phyloP scores from a whole-genome alignment of 768 basidiomycete genomes.

The Pisolithus sp. region DNA sequence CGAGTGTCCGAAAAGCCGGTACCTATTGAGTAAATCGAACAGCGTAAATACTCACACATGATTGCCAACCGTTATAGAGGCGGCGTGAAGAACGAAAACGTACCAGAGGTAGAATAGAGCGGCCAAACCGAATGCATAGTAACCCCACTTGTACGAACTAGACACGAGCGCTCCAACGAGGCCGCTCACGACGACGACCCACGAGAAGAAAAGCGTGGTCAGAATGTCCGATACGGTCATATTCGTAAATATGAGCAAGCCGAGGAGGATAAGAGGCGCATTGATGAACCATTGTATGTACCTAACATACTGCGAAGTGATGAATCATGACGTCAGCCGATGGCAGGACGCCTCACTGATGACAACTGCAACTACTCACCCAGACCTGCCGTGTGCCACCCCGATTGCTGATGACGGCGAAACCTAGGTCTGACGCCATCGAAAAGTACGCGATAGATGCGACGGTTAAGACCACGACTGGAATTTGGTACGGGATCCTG shows the following conservation, averaged over 20 bases:
- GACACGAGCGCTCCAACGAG: slow-evolving; percentile 47
- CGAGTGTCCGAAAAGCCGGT: slow-evolving; percentile 23
- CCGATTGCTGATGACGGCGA: slow-evolving; percentile 33
- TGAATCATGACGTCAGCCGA: not conserved
- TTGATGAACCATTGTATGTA: slow-evolving; percentile 56
- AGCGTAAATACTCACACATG: not conserved
- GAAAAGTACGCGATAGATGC: slow-evolving; percentile 42
- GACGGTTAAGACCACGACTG: slow-evolving; percentile 40
- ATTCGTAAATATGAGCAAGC: slow-evolving; percentile 40
- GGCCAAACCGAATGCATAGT: slow-evolving; percentile 39
- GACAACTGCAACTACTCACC: slow-evolving; percentile 26
- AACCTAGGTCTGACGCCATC: slow-evolving; percentile 53
- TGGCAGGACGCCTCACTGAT: not conserved
- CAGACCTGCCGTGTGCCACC: slow-evolving; percentile 34
- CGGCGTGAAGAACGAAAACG: slow-evolving; percentile 20
- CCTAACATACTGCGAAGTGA: slow-evolving; percentile 36
- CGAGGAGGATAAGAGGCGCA: slow-evolving; percentile 44
- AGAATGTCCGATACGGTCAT: slow-evolving; percentile 46
- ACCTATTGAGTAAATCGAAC: slow-evolving; percentile 16
- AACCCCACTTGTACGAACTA: slow-evolving; percentile 50
- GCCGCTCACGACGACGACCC: slow-evolving; percentile 39
- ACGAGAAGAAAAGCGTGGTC: slow-evolving; percentile 28
- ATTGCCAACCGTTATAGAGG: not conserved
- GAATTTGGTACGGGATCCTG: slow-evolving; percentile 46
- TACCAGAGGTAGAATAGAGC: slow-evolving; percentile 47